These are phyloP conservation scores for Physcomitrellopsis africana DNA, from an alignment of 225 moss, liverwort and hornwort genomes.

Conservation along the genomic window DNA sequence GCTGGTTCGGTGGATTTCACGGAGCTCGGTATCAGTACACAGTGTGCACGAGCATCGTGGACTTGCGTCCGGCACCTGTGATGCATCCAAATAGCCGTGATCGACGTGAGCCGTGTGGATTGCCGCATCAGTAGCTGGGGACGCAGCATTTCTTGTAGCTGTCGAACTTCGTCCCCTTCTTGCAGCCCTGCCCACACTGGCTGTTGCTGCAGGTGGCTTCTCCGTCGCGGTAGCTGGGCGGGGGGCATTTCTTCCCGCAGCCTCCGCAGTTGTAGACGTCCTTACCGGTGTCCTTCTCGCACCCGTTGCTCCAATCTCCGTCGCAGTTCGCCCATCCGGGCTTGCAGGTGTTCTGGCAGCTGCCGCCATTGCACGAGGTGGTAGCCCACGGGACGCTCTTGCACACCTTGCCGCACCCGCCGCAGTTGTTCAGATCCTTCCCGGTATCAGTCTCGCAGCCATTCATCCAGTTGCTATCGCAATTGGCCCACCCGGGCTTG, in stretches of 20 bases:
- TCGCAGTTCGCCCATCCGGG: constrained; percentile 34
- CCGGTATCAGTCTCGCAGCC: constrained; percentile 1
- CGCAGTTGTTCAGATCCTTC: constrained; percentile 13
- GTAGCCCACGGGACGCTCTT: background rate
- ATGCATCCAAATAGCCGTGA: too few relatives aligned
- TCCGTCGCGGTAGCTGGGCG: constrained; percentile 11
- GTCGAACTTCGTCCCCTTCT: constrained; percentile 17
- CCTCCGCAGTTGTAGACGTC: constrained; percentile 34
- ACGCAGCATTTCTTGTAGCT: constrained; percentile 24
- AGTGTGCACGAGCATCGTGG: too few relatives aligned
- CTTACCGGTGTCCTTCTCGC: constrained; percentile 20
- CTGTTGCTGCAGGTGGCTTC: constrained; percentile 29
- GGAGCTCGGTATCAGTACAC: too few relatives aligned
- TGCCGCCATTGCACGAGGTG: constrained; percentile 1
- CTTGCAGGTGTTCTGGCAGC: constrained; percentile 9
- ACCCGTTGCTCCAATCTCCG: constrained; percentile 30
- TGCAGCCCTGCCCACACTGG: constrained; percentile 30
- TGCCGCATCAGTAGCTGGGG: background rate
- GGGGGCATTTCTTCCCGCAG: background rate
- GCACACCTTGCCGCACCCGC: background rate
- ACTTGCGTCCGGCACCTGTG: too few relatives aligned
- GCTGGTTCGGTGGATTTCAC: too few relatives aligned
- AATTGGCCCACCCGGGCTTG: constrained; percentile 22
- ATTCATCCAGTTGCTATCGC: constrained; percentile 17
- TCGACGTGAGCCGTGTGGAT: too few relatives aligned